Evolutionary conservation across 1,139 yeast genomes (phyloP).

Genomic region (Barnettozyma hawaiiensis): DNA sequence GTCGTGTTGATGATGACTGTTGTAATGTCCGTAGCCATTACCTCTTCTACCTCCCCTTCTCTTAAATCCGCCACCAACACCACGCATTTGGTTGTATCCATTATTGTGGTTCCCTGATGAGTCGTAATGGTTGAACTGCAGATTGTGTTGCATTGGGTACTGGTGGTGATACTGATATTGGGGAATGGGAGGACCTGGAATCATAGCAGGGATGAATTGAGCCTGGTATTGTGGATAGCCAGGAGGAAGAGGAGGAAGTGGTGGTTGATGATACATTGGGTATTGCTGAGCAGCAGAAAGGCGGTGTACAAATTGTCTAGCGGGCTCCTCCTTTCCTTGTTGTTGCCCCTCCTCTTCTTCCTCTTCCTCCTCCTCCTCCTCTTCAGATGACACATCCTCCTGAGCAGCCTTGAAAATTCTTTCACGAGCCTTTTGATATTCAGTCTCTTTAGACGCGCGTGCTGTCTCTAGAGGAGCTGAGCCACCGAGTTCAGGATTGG

Average conservation of each 20-base stretch:
- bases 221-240: slow-evolving; percentile 2
- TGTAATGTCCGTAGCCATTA: not conserved
- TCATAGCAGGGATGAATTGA: slow-evolving; percentile 6
- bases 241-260: no score
- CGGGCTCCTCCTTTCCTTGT: no score
- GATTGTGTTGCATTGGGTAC: slow-evolving; percentile 6
- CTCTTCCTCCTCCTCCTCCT: slow-evolving; percentile 20
- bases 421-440: slow-evolving; percentile 41
- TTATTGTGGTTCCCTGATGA: not conserved
- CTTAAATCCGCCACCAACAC: slow-evolving; percentile 3
- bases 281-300: slow-evolving; percentile 6
- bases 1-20: not conserved
- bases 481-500: not conserved
- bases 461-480: slow-evolving; percentile 20
- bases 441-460: slow-evolving; percentile 33
- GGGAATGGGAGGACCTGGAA: slow-evolving; percentile 2
- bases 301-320: slow-evolving; percentile 2
- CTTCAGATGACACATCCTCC: slow-evolving; percentile 29
- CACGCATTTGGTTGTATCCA: slow-evolving; percentile 1
- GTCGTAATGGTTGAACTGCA: slow-evolving; percentile 3
- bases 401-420: slow-evolving; percentile 37
- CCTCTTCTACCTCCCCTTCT: slow-evolving; percentile 3
- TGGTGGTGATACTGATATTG: slow-evolving; percentile 1
- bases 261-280: not conserved
- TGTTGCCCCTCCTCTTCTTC: slow-evolving; percentile 4